Conservation (phyloP, 371 early-diverging fungal genomes). For the Coemansia sp. region DNA sequence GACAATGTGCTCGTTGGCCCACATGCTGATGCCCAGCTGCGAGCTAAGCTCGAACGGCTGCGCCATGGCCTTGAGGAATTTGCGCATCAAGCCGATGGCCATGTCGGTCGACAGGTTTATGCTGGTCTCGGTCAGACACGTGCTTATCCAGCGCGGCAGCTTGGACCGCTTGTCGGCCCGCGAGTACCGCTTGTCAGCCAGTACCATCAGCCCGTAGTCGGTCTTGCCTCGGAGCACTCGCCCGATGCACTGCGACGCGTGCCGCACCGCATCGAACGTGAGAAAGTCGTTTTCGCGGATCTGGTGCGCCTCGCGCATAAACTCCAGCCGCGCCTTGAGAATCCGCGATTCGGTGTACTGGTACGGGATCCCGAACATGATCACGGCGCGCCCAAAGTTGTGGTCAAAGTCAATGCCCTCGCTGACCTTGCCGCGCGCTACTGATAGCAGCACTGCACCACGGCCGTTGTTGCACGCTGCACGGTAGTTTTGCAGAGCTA, state of each 20-base stretch:
- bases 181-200: slow-evolving; percentile 98
- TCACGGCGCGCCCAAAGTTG: slow-evolving; percentile 97
- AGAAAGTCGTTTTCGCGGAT: slow-evolving; percentile 99
- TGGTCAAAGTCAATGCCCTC: slow-evolving; percentile 99
- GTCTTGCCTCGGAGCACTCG: slow-evolving; percentile 97
- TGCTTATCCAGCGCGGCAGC: slow-evolving; percentile 98
- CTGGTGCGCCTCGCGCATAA: slow-evolving; percentile 87
- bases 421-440: slow-evolving; percentile 99
- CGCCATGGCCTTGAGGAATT: slow-evolving; percentile 96
- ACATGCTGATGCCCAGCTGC: slow-evolving; percentile 52
- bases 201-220: slow-evolving; percentile 99
- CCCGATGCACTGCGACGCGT: slow-evolving; percentile 99
- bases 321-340: slow-evolving; percentile 95
- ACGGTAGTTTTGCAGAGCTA: slow-evolving; percentile 96
- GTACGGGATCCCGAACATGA: slow-evolving; percentile 99
- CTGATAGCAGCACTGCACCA: slow-evolving; percentile 97
- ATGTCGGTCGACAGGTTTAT: slow-evolving; percentile 97
- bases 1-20: slow-evolving; percentile 52
- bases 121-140: slow-evolving; percentile 88
- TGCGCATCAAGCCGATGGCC: slow-evolving; percentile 92
- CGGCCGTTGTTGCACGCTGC: slow-evolving; percentile 98
- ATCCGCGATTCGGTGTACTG: slow-evolving; percentile 98
- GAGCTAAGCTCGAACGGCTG: slow-evolving; percentile 79
- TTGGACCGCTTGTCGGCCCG: slow-evolving; percentile 94
- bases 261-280: slow-evolving; percentile 99